Evolutionary conservation across 768 basidiomycete species (phyloP).

Genomic region (Epithele typhae): DNA sequence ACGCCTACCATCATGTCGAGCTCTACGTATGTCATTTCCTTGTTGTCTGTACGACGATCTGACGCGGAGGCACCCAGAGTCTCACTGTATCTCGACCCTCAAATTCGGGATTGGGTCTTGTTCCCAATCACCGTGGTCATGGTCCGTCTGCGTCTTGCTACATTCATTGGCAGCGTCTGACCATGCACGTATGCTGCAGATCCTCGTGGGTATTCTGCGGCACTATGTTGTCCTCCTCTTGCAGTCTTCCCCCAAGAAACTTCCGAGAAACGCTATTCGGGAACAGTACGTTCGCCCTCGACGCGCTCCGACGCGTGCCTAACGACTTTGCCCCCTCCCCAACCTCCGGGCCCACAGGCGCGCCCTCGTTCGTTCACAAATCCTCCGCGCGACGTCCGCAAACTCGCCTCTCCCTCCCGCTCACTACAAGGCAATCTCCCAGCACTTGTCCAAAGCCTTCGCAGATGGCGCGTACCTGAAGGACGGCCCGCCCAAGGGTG

Average conservation of each 20-base stretch:
- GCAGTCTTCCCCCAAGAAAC: constrained; percentile 79
- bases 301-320: too few species aligned
- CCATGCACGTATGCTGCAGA: constrained; percentile 39
- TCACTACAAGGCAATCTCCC: constrained; percentile 73
- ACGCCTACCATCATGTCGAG: constrained; percentile 23
- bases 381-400: constrained; percentile 76
- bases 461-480: constrained; percentile 80
- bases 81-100: constrained; percentile 83
- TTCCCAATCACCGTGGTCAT: constrained; percentile 97
- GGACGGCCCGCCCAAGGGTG: constrained; percentile 68
- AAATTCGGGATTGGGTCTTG: constrained; percentile 91
- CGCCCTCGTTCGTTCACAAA: constrained; percentile 75
- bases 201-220: constrained; percentile 86
- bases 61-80: constrained; percentile 23
- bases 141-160: constrained; percentile 45
- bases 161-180: not conserved
- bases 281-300: constrained; percentile 71
- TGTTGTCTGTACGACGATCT: not conserved
- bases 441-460: constrained; percentile 68
- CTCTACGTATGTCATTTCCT: constrained; percentile 20
- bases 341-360: constrained; percentile 40
- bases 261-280: constrained; percentile 70
- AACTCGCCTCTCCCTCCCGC: constrained; percentile 76
- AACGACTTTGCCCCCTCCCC: constrained; percentile 3
- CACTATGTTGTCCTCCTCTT: constrained; percentile 90